These are phyloP conservation scores for Marvania coccoides DNA, from an alignment of 139 green algal species.

Conservation along the genomic window DNA sequence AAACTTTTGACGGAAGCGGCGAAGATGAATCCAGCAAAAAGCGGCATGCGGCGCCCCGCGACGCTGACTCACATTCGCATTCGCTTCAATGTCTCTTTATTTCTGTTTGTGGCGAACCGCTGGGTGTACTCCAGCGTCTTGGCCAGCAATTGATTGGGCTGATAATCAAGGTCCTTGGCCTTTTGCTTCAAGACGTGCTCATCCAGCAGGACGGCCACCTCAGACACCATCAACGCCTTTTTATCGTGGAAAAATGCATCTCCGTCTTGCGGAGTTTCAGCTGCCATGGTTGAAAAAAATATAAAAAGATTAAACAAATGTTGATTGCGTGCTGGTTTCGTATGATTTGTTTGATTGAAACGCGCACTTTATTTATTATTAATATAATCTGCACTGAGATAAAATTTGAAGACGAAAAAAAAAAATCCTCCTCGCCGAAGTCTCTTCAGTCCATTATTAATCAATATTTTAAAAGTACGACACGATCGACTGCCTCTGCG, in stretches of 20 bases:
- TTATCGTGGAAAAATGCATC: neutral
- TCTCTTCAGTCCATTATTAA: no score
- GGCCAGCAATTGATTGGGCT: slow-evolving; percentile 13
- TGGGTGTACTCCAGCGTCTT: slow-evolving; percentile 34
- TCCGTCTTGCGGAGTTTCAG: neutral
- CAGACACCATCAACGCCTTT: slow-evolving; percentile 29
- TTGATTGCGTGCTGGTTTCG: no score
- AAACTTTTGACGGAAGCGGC: neutral
- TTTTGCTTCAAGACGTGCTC: neutral
- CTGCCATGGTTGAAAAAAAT: neutral
- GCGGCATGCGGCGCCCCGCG: neutral
- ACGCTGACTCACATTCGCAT: slow-evolving; percentile 30
- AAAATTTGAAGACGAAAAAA: no score
- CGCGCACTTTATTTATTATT: no score
- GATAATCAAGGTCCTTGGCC: slow-evolving; percentile 5
- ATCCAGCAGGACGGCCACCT: slow-evolving; percentile 31
- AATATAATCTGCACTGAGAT: no score
- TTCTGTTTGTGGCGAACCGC: slow-evolving; percentile 22
- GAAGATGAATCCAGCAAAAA: neutral
- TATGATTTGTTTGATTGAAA: no score
- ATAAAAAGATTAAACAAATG: neutral
- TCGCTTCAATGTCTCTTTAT: slow-evolving; percentile 22
- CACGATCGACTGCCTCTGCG: no score
- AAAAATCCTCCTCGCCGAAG: no score
- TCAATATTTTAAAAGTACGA: no score